Evolutionary conservation across 257 asterid species (phyloP).

Genomic region (Rubia yunnanensis): DNA sequence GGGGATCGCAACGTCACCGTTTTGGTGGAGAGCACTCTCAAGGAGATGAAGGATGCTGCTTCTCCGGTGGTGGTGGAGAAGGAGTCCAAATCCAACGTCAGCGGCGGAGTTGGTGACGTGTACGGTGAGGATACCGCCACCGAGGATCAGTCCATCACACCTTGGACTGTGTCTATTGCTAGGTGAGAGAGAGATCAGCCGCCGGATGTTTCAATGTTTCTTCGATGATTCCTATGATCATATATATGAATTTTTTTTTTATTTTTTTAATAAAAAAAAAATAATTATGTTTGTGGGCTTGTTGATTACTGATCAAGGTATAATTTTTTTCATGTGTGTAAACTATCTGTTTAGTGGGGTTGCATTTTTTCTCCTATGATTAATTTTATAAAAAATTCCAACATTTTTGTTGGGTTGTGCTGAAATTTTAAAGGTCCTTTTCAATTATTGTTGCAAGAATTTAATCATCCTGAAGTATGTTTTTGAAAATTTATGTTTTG

Average conservation of each 20-base stretch:
- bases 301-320: background rate
- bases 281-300: background rate
- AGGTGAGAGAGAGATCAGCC: constrained; percentile 33
- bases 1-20: constrained; percentile 67
- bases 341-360: background rate
- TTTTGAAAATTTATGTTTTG: no score
- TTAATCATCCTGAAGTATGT: background rate
- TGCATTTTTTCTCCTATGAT: background rate
- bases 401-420: background rate
- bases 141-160: constrained; percentile 41
- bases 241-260: background rate
- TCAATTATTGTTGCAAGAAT: background rate
- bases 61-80: constrained; percentile 10
- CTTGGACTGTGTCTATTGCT: constrained; percentile 46
- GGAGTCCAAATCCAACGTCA: constrained; percentile 28
- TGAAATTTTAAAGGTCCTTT: background rate
- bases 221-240: constrained; percentile 5
- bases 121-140: constrained; percentile 44
- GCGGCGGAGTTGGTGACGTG: constrained; percentile 38
- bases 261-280: background rate
- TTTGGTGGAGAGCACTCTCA: constrained; percentile 28
- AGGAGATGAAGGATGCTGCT: constrained; percentile 27
- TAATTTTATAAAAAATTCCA: background rate
- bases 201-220: background rate
- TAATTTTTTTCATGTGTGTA: background rate